Base-by-base conservation (phyloP, 2,329 filamentous ascomycete genomes). In the Aspergillus cejpii region DNA sequence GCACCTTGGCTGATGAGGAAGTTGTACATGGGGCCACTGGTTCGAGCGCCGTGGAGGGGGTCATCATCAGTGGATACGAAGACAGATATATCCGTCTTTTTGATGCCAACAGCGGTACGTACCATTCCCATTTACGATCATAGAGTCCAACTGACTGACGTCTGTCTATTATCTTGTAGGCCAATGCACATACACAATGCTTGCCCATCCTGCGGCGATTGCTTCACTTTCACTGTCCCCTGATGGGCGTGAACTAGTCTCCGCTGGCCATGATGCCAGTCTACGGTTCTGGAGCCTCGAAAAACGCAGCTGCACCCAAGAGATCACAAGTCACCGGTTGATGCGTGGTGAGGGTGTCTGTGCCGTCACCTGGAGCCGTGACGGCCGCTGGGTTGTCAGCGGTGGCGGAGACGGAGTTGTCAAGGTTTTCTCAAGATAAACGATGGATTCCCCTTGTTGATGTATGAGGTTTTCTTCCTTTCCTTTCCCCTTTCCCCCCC, bases 111-210 rank as follows among this genome's bases (percentile, higher is more conserved):
- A 95, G 88, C 70, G 92, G 92, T 97, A 84, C 69, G 87, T 80
- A 27, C 31, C 21, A 33, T 20, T 39, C 11, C 11, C 12, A n/a
- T 33, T 26, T 31, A 15, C 31, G 37, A 21, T 6, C 26, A 15
- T 36, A 37, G 11, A 17, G 5, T 37, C 17, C n/a, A n/a, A 36
- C 17, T 21, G 20, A 39, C 52, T 59, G 49, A 62, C 53, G 43
- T 49, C 45, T 49, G 8, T 24, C 39, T 15, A 10, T 42, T 10
- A 15, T 31, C 7, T 34, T 34, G 10, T 54, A 97, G 92, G 92
- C 45, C 92, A 98, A 88, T 96, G 90, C 71, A 97, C 92, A 52
- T 98, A 98, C 70, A 94, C 86, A 60, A 98, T 98, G 92, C 81
- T 97, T 48, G 92, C 92, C 5, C 92, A 98, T 59, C 89, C 92